Evolutionary conservation across 306 rosid species (phyloP).

Genomic region (Morella rubra): DNA sequence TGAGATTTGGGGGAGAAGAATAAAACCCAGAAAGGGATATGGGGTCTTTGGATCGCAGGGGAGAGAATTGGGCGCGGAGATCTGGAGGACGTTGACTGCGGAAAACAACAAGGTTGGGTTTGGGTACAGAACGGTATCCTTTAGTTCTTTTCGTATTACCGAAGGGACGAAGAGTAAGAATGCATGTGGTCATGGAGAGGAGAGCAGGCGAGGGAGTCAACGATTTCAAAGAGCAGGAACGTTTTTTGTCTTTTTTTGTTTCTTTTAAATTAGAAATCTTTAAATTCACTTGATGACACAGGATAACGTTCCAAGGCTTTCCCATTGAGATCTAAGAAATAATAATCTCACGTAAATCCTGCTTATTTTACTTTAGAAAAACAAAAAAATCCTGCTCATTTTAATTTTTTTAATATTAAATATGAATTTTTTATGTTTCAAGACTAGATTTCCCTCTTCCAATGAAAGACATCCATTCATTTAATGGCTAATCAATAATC

Average conservation of each 20-base stretch:
- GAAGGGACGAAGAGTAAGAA: neutral
- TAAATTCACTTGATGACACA: neutral
- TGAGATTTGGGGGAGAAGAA: constrained; percentile 24
- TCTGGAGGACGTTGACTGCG: constrained; percentile 45
- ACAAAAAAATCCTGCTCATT: no score
- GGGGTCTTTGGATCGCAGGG: constrained; percentile 12
- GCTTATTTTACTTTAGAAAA: no score
- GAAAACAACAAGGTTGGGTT: neutral
- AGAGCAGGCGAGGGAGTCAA: neutral
- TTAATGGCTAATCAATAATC: no score
- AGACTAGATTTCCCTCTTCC: no score
- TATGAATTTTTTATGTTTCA: no score
- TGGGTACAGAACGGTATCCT: neutral
- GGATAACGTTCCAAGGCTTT: no score
- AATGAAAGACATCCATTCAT: no score
- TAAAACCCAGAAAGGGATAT: constrained; percentile 34
- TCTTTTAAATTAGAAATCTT: neutral
- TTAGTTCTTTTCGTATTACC: neutral
- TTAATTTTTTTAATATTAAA: no score
- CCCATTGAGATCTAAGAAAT: no score
- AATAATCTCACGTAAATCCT: no score
- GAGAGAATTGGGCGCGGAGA: constrained; percentile 3
- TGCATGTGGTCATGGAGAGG: neutral
- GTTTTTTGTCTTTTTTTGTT: neutral
- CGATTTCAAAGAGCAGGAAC: neutral